phyloP scores from a whole-genome alignment of 176 grass and related monocot species.

The Oryza glaberrima region DNA sequence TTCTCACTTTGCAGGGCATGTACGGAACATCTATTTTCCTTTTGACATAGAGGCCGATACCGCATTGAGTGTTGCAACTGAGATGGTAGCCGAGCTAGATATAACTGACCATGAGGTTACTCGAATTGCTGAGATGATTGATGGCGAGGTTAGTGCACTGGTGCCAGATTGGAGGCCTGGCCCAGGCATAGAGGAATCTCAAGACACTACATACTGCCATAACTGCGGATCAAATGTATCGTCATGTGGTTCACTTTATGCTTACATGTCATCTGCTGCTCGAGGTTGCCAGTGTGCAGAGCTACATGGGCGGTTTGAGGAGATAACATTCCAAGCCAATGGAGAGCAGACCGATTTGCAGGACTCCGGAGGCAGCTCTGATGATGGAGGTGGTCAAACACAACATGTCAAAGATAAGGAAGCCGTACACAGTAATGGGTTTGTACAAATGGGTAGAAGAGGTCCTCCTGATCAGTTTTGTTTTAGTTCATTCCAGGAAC shows the following conservation, averaged over 20 bases:
- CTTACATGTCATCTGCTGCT: conserved; percentile 60
- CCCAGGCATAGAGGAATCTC: conserved; percentile 76
- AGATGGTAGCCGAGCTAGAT: conserved; percentile 90
- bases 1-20: conserved; percentile 54
- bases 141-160: conserved; percentile 74
- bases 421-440: conserved; percentile 44
- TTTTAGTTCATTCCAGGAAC: conserved; percentile 59
- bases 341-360: conserved; percentile 39
- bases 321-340: conserved; percentile 72
- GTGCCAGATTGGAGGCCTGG: conserved; percentile 86
- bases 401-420: conserved; percentile 46
- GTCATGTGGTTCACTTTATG: conserved; percentile 68
- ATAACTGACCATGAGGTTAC: conserved; percentile 95
- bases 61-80: conserved; percentile 78
- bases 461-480: conserved; percentile 38
- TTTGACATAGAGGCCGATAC: conserved; percentile 83
- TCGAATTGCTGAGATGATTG: conserved; percentile 93
- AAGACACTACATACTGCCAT: conserved; percentile 50
- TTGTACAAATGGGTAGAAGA: conserved; percentile 37
- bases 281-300: conserved; percentile 53
- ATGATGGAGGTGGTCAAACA: conserved; percentile 42
- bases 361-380: conserved; percentile 36
- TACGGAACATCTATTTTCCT: conserved; percentile 89
- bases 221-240: conserved; percentile 74
- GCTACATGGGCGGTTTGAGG: conserved; percentile 72